Evolutionary conservation across 352 stramenopile species (phyloP), one percentile per base, ranked within the genome.

Genomic region (Pythium pectinolyticum): DNA sequence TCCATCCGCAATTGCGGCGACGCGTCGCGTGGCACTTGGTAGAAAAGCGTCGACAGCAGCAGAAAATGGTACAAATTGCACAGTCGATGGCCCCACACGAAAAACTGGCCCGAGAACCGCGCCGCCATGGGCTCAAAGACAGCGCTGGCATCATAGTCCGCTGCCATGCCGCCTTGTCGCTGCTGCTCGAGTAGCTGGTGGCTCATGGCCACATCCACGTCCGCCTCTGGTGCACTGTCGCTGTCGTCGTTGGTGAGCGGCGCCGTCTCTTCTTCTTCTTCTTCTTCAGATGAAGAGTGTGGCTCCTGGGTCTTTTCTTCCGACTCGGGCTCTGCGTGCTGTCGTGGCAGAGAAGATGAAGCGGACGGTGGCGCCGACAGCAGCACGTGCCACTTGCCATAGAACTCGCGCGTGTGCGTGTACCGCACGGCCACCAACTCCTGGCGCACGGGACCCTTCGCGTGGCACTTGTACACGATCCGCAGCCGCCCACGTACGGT

Each of bases 21-120:
- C 9, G 72, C 57, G 22, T 61, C 67, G 1, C 40, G 37, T 5
- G 78, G 82, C 10, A 67, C 45, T 9, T 72, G 63, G 41, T 89
- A 90, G 46, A 93, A 93, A 5, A 91, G 64, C 39, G 82, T 86
- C 22, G 72, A 75, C 10, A 78, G 61, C 17, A 88, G 67, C 35
- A 93, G 51, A 45, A 80, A 89, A 59, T 93, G 84, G 40, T 89
- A 89, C 54, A 87, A 47, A 19, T 83, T 88, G 67, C 80, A 89
- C 5, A 90, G 54, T 4, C 67, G 71, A 28, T 90, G 70, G 45
- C 76, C 78, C 84, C 82, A 91, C 17, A 82, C 48, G 32, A 81
- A 81, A 34, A 77, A 67, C 32, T 75, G 63, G 5, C 67, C 70
- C 7, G 57, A 66, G 52, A 81, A 76, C 5, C 52, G 52, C 1